Evolutionary conservation across 176 grass and related monocot genomes (phyloP).

Genomic region (Oryza rufipogon): DNA sequence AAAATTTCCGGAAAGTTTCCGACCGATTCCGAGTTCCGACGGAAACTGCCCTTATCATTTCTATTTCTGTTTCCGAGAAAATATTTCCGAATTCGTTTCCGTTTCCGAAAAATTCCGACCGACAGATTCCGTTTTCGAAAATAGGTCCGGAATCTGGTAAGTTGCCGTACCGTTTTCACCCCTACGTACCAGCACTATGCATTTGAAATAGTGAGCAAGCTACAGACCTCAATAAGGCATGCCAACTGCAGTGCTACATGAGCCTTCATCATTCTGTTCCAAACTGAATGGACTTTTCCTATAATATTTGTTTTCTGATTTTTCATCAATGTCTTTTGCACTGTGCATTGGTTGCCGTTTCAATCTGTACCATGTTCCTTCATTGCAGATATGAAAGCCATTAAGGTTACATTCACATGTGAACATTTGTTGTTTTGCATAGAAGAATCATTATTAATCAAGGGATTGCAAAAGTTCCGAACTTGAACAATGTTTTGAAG

Average conservation of each 20-base stretch:
- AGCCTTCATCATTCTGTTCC: constrained; percentile 41
- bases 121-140: too few species aligned
- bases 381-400: background rate
- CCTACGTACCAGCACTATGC: background rate
- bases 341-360: constrained; percentile 36
- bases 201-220: background rate
- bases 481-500: constrained; percentile 22
- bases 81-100: too few species aligned
- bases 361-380: background rate
- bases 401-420: background rate
- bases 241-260: constrained; percentile 30
- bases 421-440: background rate
- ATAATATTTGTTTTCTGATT: constrained; percentile 10
- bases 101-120: too few species aligned
- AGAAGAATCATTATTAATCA: constrained; percentile 3
- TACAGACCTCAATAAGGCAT: constrained; percentile 15
- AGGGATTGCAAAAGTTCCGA: constrained; percentile 15
- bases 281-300: constrained; percentile 38
- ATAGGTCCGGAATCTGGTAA: too few species aligned
- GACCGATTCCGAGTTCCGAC: too few species aligned
- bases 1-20: too few species aligned
- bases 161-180: too few species aligned
- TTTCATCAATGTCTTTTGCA: constrained; percentile 9
- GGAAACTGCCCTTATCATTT: too few species aligned
- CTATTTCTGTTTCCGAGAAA: too few species aligned